Evolutionary conservation across 116 monocot genomes (phyloP).

Genomic region (Papilionanthe hybrid): DNA sequence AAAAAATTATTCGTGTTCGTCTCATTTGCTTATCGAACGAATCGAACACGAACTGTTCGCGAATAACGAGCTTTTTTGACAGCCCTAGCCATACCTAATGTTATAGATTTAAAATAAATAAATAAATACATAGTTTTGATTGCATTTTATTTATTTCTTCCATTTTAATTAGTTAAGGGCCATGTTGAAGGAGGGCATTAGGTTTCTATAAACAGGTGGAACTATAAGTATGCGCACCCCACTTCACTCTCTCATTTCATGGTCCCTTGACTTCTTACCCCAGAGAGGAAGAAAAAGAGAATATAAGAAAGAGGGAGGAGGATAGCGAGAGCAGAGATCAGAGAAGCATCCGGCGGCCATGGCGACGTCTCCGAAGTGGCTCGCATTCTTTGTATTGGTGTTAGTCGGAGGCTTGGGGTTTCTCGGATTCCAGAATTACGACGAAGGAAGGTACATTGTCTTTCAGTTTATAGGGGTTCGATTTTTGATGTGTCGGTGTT

Average conservation of each 20-base stretch:
- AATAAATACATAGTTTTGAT: too few species aligned
- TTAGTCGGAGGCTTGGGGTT: neutral
- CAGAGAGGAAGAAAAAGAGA: neutral
- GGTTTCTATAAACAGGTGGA: neutral
- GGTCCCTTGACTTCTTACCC: neutral
- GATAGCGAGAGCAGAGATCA: neutral
- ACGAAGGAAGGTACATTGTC: neutral
- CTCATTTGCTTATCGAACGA: too few species aligned
- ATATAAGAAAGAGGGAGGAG: neutral
- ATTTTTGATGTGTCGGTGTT: neutral
- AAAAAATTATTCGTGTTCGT: too few species aligned
- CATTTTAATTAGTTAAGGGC: too few species aligned
- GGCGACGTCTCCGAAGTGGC: neutral
- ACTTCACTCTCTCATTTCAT: neutral
- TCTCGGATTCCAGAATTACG: neutral
- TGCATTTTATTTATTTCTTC: too few species aligned
- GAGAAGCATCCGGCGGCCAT: neutral
- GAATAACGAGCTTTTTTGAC: too few species aligned
- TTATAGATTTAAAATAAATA: too few species aligned
- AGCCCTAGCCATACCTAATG: too few species aligned
- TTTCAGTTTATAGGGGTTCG: neutral
- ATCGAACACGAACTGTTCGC: too few species aligned
- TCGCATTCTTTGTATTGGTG: neutral
- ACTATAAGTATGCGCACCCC: neutral
- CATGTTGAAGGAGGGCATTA: too few species aligned